phyloP scores from a whole-genome alignment of 1,139 yeast species.

The Geotrichum candidum region DNA sequence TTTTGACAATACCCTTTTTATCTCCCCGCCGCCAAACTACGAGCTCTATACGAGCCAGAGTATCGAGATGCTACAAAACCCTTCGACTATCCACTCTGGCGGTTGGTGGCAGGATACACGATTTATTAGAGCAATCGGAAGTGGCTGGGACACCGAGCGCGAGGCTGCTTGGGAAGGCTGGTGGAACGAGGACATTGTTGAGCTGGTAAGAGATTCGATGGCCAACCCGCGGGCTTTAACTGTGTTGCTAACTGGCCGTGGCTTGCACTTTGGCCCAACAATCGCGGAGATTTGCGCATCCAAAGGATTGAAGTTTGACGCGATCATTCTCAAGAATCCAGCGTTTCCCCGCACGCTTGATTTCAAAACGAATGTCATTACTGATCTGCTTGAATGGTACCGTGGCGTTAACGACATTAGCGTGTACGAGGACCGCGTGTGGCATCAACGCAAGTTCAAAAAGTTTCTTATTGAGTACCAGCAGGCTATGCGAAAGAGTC shows the following conservation, averaged over 20 bases:
- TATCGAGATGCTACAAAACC: slow-evolving; percentile 28
- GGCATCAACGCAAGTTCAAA: slow-evolving; percentile 37
- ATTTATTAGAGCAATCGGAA: slow-evolving; percentile 34
- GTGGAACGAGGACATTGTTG: slow-evolving; percentile 42
- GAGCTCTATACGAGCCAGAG: slow-evolving; percentile 34
- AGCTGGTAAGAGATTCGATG: slow-evolving; percentile 33
- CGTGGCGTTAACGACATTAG: slow-evolving; percentile 31
- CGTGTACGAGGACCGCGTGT: slow-evolving; percentile 41
- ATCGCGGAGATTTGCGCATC: slow-evolving; percentile 30
- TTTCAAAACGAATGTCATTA: slow-evolving; percentile 37
- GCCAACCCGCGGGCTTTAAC: slow-evolving; percentile 35
- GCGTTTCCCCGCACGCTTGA: slow-evolving; percentile 29
- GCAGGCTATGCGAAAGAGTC: slow-evolving; percentile 25
- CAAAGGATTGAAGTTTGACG: slow-evolving; percentile 36
- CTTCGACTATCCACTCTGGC: slow-evolving; percentile 33
- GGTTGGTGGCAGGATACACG: slow-evolving; percentile 46
- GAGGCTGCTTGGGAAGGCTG: slow-evolving; percentile 32
- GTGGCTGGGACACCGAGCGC: slow-evolving; percentile 33
- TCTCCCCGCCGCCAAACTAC: slow-evolving; percentile 42
- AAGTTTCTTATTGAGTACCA: slow-evolving; percentile 31
- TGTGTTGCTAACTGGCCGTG: slow-evolving; percentile 42
- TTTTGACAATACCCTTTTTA: slow-evolving; percentile 45
- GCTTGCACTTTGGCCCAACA: slow-evolving; percentile 29
- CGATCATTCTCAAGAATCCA: slow-evolving; percentile 35
- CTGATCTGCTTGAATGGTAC: slow-evolving; percentile 34